Conservation (phyloP, 106 monocot genomes). For the Ottelia alismoides region DNA sequence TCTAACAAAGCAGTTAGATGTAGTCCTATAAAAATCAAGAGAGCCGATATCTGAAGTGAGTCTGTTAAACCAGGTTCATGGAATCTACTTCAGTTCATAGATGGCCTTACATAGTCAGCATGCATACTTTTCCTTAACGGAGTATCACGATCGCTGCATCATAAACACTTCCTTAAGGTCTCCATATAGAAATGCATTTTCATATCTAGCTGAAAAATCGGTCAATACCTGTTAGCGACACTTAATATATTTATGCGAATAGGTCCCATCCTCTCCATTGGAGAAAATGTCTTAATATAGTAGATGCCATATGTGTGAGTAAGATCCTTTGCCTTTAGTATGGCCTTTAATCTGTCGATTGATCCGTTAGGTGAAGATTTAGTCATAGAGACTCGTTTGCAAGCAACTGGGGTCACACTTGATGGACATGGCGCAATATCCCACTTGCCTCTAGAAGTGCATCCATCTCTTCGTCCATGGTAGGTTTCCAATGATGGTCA, state of each 20-base stretch:
- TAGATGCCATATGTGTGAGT: no score
- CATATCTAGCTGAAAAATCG: not conserved
- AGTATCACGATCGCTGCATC: not conserved
- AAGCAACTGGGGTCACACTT: no score
- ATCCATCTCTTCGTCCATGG: no score
- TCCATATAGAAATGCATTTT: not conserved
- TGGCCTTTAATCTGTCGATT: no score
- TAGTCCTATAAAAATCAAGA: not conserved
- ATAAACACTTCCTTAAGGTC: not conserved
- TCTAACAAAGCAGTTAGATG: not conserved
- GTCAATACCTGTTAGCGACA: not conserved
- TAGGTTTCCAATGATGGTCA: no score
- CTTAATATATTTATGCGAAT: not conserved
- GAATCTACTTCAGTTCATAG: not conserved
- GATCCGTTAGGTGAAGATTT: no score
- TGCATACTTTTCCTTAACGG: not conserved
- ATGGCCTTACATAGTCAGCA: not conserved
- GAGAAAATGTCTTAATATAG: no score
- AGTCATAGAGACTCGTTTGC: no score
- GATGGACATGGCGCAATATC: no score
- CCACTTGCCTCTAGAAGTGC: no score
- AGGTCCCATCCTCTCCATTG: no score
- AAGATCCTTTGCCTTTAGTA: no score
- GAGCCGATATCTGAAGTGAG: not conserved
- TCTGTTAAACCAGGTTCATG: not conserved